phyloP scores from a whole-genome alignment of 345 rosid species.

The Melastoma malabathricum region DNA sequence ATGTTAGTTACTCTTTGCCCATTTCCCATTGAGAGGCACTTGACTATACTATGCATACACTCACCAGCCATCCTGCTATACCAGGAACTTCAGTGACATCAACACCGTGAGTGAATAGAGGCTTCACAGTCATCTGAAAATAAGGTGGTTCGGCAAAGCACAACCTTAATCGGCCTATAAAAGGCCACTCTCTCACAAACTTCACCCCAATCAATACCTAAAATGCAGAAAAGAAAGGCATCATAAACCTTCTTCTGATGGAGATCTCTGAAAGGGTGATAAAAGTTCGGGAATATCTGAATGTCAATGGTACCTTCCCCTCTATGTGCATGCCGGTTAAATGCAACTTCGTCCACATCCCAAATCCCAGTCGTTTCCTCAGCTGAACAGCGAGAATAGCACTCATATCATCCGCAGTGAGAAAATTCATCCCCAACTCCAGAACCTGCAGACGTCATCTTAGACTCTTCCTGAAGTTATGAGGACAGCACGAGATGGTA shows the following conservation, averaged over 20 bases:
- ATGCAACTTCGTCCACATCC: conserved; percentile 87
- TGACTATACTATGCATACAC: conserved; percentile 8
- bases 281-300: too few species aligned
- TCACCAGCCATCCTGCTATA: conserved; percentile 96
- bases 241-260: too few species aligned
- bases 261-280: too few species aligned
- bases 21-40: background rate
- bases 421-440: conserved; percentile 87
- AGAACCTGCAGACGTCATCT: conserved; percentile 36
- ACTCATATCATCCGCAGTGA: conserved; percentile 91
- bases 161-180: conserved; percentile 70
- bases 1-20: background rate
- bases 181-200: conserved; percentile 81
- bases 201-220: conserved; percentile 92
- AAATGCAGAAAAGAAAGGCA: conserved; percentile 6
- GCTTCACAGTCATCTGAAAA: conserved; percentile 93
- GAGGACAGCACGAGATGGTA: background rate
- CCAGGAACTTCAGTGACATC: conserved; percentile 92
- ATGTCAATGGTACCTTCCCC: conserved; percentile 61
- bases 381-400: conserved; percentile 71
- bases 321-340: conserved; percentile 95
- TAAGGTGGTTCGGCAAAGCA: conserved; percentile 98
- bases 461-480: background rate
- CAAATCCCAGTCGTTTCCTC: conserved; percentile 83
- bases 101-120: conserved; percentile 59